Evolutionary conservation across 306 rosid genomes (phyloP).

Genomic region (Cercis canadensis): DNA sequence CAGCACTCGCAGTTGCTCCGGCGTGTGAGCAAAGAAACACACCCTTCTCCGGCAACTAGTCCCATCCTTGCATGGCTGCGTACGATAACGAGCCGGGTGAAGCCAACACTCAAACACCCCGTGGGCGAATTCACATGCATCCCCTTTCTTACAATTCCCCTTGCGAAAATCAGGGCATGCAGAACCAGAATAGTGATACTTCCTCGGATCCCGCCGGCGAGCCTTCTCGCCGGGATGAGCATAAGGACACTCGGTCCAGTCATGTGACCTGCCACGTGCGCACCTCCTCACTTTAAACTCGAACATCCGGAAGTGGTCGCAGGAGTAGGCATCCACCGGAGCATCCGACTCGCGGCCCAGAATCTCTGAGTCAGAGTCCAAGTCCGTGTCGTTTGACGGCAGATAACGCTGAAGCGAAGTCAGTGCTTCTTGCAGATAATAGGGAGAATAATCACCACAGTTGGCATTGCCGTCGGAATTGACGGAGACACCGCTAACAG

Average conservation of each 20-base stretch:
- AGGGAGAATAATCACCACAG: slow-evolving; percentile 61
- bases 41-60: slow-evolving; percentile 80
- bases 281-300: slow-evolving; percentile 92
- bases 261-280: slow-evolving; percentile 93
- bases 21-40: slow-evolving; percentile 94
- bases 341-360: slow-evolving; percentile 57
- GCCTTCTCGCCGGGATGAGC: slow-evolving; percentile 99
- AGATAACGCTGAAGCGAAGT: slow-evolving; percentile 70
- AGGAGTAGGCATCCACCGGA: slow-evolving; percentile 84
- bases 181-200: slow-evolving; percentile 85
- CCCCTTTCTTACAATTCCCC: slow-evolving; percentile 83
- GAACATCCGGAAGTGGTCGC: slow-evolving; percentile 90
- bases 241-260: slow-evolving; percentile 99
- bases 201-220: slow-evolving; percentile 92
- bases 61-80: slow-evolving; percentile 97
- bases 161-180: slow-evolving; percentile 95
- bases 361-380: slow-evolving; percentile 63
- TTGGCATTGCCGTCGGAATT: slow-evolving; percentile 54
- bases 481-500: slow-evolving; percentile 46
- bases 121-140: slow-evolving; percentile 87
- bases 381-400: slow-evolving; percentile 58
- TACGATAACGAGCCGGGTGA: slow-evolving; percentile 92
- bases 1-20: slow-evolving; percentile 80
- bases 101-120: slow-evolving; percentile 99
- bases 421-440: slow-evolving; percentile 60